These are phyloP conservation scores for Casuarina equisetifolia DNA, from an alignment of 306 rosid genomes.

Conservation along the genomic window DNA sequence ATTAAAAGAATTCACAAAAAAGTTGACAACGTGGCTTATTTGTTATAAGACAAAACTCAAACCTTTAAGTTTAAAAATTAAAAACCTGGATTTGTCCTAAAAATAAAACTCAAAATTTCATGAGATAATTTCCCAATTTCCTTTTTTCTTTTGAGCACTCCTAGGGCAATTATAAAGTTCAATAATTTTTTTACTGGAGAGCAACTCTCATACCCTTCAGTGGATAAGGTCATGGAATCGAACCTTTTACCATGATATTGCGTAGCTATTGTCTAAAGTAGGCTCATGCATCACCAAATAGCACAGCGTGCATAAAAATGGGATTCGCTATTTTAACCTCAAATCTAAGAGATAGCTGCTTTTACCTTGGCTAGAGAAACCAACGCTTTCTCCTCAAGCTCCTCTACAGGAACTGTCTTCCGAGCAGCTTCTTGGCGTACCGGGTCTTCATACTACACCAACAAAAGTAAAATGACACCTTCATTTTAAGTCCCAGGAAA, in stretches of 20 bases:
- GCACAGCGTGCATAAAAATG: not conserved
- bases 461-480: constrained; percentile 18
- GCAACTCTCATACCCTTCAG: not conserved
- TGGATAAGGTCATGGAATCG: not conserved
- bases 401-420: constrained; percentile 69
- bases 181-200: not conserved
- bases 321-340: not conserved
- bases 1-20: too few species aligned
- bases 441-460: constrained; percentile 72
- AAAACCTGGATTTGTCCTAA: too few species aligned
- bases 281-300: not conserved
- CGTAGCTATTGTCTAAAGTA: not conserved
- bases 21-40: too few species aligned
- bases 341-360: constrained; percentile 2
- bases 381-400: constrained; percentile 88
- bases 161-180: not conserved
- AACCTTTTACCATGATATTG: not conserved
- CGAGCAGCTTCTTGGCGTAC: constrained; percentile 80
- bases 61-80: too few species aligned
- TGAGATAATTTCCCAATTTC: not conserved
- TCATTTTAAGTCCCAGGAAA: not conserved
- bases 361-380: constrained; percentile 86
- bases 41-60: too few species aligned
- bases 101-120: not conserved
- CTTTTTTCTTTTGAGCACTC: not conserved